Conservation (phyloP, 2,329 filamentous ascomycete genomes). For the Macrophomina pseudophaseolina region DNA sequence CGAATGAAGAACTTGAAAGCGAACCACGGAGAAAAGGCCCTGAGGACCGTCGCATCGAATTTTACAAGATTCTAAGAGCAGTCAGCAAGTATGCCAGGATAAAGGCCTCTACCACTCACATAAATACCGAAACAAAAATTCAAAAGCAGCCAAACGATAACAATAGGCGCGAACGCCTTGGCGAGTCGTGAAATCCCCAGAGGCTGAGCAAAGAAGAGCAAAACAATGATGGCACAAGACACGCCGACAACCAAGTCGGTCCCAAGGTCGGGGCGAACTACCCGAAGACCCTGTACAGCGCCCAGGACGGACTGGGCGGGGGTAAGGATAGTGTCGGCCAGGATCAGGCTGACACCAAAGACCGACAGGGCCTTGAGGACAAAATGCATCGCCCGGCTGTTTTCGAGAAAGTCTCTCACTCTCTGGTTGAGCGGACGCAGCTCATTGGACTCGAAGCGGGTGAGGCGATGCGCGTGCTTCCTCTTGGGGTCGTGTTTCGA, state of each 20-base stretch:
- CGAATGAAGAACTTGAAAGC: conserved; percentile 66
- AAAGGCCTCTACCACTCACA: conserved; percentile 32
- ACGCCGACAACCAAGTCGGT: conserved; percentile 64
- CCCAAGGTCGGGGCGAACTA: conserved; percentile 63
- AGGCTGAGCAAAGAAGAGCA: conserved; percentile 69
- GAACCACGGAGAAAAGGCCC: conserved; percentile 61
- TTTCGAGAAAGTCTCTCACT: conserved; percentile 64
- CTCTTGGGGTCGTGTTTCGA: conserved; percentile 59
- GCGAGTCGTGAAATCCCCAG: conserved; percentile 68
- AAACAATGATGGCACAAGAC: conserved; percentile 67
- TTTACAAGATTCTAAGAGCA: conserved; percentile 44
- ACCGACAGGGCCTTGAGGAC: conserved; percentile 67
- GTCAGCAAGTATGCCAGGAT: not conserved
- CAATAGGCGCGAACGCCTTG: conserved; percentile 67
- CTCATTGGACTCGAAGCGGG: conserved; percentile 63
- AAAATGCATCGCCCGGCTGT: conserved; percentile 56
- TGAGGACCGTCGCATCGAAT: conserved; percentile 56
- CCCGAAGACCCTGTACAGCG: conserved; percentile 66
- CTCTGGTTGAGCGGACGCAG: conserved; percentile 57
- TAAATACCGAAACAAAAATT: conserved; percentile 69
- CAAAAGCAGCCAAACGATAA: conserved; percentile 70
- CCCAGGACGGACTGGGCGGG: conserved; percentile 73
- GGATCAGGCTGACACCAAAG: conserved; percentile 70
- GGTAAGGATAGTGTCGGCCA: conserved; percentile 69
- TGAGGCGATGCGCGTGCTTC: conserved; percentile 62